Base-by-base conservation (phyloP, 2,329 filamentous ascomycete species). In the Diaporthe sp. region DNA sequence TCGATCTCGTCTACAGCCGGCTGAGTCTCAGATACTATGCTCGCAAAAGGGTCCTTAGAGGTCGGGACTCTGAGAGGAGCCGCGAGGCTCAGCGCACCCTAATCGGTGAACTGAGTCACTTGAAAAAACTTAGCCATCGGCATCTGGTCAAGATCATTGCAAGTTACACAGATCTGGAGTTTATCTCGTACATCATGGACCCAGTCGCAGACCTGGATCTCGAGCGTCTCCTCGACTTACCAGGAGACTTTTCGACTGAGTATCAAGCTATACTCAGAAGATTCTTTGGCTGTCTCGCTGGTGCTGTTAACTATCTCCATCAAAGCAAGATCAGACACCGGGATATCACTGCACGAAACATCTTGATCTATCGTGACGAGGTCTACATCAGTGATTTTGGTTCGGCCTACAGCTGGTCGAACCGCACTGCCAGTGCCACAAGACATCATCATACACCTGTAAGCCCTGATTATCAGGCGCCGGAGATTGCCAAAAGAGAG, bases 281-380 rank as follows among this genome's bases (percentile, higher is more conserved):
- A 25, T 77, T 76, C 30, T 77, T 76, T 47, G 76, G 76, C 30
- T 77, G 76, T 55, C 76, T 77, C 25, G 72, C 76, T n/a, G 75
- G 75, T 17, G 76, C 75, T 17, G 71, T 77, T 9, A 72, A 77
- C 40, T 75, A 77, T 69, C 76, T 77, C 22, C 66, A 76, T 45
- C 33, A 42, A 17, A 61, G 73, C 54, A 71, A 69, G 22, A 54
- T 77, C 28, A 68, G 76, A 50, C 76, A 77, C 28, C 72, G 75
- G 12, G 76, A 77, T 33, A 50, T 77, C 12, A 77, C 71, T 22
- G 38, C 71, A 15, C 75, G 76, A 19, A 77, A 77, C 50, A 74
- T 77, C 25, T 70, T 77, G 40, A 73, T 77, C 54, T 70, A 60
- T 15, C 42, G 13, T 4, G 57, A 70, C 5, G 60, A 77, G 33